Evolutionary conservation across 345 rosid species (phyloP), one percentile per base, ranked within the genome.

Genomic region (Brassica incana): DNA sequence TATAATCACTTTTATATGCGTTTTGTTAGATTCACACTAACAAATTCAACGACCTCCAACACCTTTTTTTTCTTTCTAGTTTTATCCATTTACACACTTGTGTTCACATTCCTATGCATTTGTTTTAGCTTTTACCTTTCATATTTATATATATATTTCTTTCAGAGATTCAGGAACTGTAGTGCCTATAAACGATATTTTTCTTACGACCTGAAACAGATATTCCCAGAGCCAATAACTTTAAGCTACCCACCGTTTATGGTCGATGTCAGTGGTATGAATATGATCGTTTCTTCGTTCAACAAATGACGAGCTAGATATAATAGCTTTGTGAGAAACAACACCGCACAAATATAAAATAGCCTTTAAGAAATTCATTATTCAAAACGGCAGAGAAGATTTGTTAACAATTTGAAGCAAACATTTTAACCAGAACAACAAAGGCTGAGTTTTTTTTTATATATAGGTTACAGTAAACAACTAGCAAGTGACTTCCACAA

Each of bases 11-110:
- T 8, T 9, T 8, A 27, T 50, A 78, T 54, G 72, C 67, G 50
- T 54, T 71, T 78, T 25, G 76, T 65, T 71, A 72, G 67, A 27
- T 78, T 78, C 81, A 78, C 77, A 78, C 72, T 72, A 72, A 78
- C 67, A 27, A 27, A 63, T 40, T 70, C 76, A 63, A 77, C 43
- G 18, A 70, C 62, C 65, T 23, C n/a, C 15, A 60, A 60, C n/a
- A 23, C 64, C 32, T 18, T 0, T 23, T 48, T 65, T 16, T 64
- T 75, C 58, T 75, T 25, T 56, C 6, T 35, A 15, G 50, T 25
- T 25, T 64, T 36, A 25, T 16, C 30, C 72, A 56, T 76, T 76
- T 38, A 30, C 80, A 43, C 74, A 62, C 69, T 45, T 62, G 54
- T 61, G 65, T 77, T 69, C 80, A 61, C 52, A 68, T 68, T 68